Conservation (phyloP, 1,139 yeast genomes). For the Geotrichum macrosporum region DNA sequence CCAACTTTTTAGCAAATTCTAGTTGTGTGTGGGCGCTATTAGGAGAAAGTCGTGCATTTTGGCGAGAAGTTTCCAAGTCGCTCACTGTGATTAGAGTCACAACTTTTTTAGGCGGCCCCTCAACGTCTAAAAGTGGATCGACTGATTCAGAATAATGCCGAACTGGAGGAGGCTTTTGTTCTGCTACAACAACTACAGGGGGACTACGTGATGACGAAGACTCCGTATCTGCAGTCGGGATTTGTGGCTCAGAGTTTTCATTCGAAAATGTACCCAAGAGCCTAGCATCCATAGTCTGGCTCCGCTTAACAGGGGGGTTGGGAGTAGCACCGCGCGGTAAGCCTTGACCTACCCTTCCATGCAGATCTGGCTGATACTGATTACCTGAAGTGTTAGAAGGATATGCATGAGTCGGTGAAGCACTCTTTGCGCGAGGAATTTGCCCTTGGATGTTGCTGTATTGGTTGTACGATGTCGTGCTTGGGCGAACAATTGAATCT, state of each 20-base stretch:
- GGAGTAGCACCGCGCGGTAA: neutral
- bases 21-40: slow-evolving; percentile 37
- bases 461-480: neutral
- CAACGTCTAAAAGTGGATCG: slow-evolving; percentile 9
- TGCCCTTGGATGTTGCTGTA: neutral
- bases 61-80: slow-evolving; percentile 34
- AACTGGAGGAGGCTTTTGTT: slow-evolving; percentile 31
- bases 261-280: no score
- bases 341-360: neutral
- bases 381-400: neutral
- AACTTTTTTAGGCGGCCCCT: slow-evolving; percentile 17
- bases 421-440: neutral
- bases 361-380: neutral
- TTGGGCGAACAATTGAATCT: neutral
- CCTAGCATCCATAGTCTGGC: no score
- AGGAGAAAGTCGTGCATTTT: slow-evolving; percentile 32
- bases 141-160: slow-evolving; percentile 25
- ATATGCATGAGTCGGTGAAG: neutral
- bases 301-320: neutral
- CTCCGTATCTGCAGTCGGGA: neutral
- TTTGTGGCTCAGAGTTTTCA: neutral
- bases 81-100: slow-evolving; percentile 29
- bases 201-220: no score
- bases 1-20: slow-evolving; percentile 39
- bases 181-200: slow-evolving; percentile 2